These are phyloP conservation scores for Alternaria viburni DNA, from an alignment of 2,329 filamentous ascomycete species.

Conservation along the genomic window DNA sequence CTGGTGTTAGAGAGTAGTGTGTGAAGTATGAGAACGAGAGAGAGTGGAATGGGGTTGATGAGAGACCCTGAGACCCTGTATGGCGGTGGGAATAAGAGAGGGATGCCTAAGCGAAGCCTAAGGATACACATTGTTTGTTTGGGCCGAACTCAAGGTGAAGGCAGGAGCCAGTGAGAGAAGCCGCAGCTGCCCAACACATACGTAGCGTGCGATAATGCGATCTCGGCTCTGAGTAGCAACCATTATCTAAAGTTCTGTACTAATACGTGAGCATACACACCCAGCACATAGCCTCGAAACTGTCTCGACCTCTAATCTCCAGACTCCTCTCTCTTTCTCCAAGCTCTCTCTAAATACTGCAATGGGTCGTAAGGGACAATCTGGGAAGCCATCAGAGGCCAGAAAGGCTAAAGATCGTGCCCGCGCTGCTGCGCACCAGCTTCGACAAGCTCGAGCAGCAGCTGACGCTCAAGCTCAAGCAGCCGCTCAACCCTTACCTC, in stretches of 20 bases:
- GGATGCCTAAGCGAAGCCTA: background rate
- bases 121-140: background rate
- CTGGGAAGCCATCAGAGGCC: background rate
- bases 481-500: background rate
- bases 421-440: background rate
- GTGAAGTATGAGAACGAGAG: background rate
- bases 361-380: background rate
- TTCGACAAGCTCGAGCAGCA: background rate
- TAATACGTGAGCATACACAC: background rate
- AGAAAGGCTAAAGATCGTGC: background rate
- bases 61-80: background rate
- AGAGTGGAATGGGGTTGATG: background rate
- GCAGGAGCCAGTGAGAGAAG: slow-evolving; percentile 1
- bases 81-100: background rate
- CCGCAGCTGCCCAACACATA: background rate
- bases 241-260: background rate
- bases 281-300: background rate
- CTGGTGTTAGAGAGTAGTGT: background rate
- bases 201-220: background rate
- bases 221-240: background rate
- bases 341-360: background rate
- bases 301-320: fast-evolving
- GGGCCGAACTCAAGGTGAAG: slow-evolving; percentile 5
- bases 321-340: background rate
- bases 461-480: background rate